Evolutionary conservation across 2,329 filamentous ascomycete genomes (phyloP).

Genomic region (Xylariaceae sp.): DNA sequence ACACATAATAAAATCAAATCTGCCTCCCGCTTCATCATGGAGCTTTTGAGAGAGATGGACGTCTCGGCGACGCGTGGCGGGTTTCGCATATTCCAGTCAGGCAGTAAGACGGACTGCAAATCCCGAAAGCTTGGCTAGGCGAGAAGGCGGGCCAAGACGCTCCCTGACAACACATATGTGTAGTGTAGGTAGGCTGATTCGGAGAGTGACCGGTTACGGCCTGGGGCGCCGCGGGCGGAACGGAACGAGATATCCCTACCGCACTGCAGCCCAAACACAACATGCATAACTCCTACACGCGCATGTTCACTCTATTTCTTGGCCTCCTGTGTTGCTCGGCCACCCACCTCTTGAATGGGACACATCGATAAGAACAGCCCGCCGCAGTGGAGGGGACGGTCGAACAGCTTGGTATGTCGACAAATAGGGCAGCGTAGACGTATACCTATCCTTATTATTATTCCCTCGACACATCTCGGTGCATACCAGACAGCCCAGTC

Average conservation of each 20-base stretch:
- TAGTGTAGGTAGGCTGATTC: constrained; percentile 10
- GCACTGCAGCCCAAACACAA: constrained; percentile 19
- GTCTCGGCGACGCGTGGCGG: constrained; percentile 4
- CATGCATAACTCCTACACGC: background rate
- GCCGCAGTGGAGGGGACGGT: background rate
- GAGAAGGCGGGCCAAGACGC: constrained; percentile 15
- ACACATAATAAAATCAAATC: constrained; percentile 13
- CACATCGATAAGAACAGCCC: too few relatives aligned
- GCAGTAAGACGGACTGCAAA: constrained; percentile 20
- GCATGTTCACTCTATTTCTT: background rate
- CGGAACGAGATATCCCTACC: constrained; percentile 19
- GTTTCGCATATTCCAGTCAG: constrained; percentile 12
- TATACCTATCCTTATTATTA: background rate
- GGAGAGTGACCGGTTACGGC: constrained; percentile 17
- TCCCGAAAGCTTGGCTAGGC: constrained; percentile 22
- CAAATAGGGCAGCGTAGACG: background rate
- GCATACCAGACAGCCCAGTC: background rate
- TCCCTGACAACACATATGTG: constrained; percentile 9
- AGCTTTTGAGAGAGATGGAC: background rate
- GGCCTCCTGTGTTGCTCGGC: background rate
- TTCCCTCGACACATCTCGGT: background rate
- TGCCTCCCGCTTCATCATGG: constrained; percentile 2
- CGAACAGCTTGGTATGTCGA: background rate
- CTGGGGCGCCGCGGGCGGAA: constrained; percentile 14
- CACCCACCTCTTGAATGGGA: background rate